phyloP scores from a whole-genome alignment of 768 basidiomycete species.

The button mushroom (Agaricus bisporus) region DNA sequence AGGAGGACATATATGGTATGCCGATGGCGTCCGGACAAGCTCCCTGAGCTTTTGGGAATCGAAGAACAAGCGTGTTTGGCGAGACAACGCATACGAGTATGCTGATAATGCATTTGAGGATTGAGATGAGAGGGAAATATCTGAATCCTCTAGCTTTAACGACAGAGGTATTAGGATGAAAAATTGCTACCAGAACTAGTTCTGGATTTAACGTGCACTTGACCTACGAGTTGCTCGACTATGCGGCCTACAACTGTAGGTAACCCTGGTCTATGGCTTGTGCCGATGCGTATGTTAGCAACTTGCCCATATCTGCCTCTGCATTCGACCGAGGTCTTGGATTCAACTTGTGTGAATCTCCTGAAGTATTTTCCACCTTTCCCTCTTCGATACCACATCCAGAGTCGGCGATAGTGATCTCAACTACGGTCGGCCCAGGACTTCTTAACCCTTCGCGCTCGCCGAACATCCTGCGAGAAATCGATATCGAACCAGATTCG shows the following conservation, averaged over 20 bases:
- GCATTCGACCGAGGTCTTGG: slow-evolving; percentile 30
- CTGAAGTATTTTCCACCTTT: slow-evolving; percentile 74
- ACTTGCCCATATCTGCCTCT: slow-evolving; percentile 43
- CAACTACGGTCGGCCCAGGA: slow-evolving; percentile 47
- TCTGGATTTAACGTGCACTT: slow-evolving; percentile 71
- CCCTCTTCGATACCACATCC: slow-evolving; percentile 62
- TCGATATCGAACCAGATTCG: slow-evolving; percentile 47
- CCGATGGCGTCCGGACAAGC: slow-evolving; percentile 42
- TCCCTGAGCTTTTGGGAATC: slow-evolving; percentile 29
- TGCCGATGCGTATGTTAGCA: neutral
- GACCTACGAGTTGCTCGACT: slow-evolving; percentile 73
- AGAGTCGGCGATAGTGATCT: slow-evolving; percentile 67
- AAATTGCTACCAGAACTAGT: slow-evolving; percentile 63
- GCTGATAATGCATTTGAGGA: slow-evolving; percentile 17
- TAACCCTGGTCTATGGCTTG: neutral
- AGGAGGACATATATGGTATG: slow-evolving; percentile 27
- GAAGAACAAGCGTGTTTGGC: slow-evolving; percentile 13
- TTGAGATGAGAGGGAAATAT: slow-evolving; percentile 16
- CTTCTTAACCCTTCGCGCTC: slow-evolving; percentile 46
- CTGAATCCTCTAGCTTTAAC: slow-evolving; percentile 23
- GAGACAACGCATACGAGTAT: slow-evolving; percentile 1
- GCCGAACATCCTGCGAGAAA: slow-evolving; percentile 46
- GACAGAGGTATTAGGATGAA: slow-evolving; percentile 66
- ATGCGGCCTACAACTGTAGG: slow-evolving; percentile 70
- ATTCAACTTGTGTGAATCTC: slow-evolving; percentile 75